Base-by-base conservation (phyloP, 257 asterid species). In the Plantago elongata region DNA sequence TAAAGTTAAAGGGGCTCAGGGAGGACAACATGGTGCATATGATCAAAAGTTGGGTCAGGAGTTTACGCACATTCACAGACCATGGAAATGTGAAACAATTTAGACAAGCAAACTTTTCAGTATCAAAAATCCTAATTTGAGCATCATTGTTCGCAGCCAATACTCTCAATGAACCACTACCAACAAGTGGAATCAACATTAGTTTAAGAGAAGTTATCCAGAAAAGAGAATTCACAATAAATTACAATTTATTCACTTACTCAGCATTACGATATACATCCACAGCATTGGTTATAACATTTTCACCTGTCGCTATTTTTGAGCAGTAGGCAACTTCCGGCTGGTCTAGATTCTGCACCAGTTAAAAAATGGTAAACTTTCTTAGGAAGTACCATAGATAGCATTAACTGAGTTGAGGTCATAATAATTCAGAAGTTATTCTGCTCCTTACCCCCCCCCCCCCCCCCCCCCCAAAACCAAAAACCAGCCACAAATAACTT, bases 1-100 rank as follows among this genome's bases (percentile, higher is more conserved):
- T 43, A 62, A 55, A 27, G 52, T 18, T 11, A 11, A 9, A 2
- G 14, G 40, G 14, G n/a, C 15, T 38, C 63, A 27, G 54, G 54
- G 68, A 57, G 54, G 68, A 57, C 15, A 46, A 45, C 1, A 34
- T 5, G 3, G 4, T 48, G 17, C 18, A 38, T 37, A 15, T 11
- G 9, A 49, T 57, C 12, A 13, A 30, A 29, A 5, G 45, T 60
- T 13, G 9, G 37, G 7, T 12, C n/a, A 22, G 22, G 16, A 45
- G 49, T 47, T 49, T 45, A 83, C 97, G 83, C 69, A 90, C 97
- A 54, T 90, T 90, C 13, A 87, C 97, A 57, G 95, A 90, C 97
- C 97, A 90, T 1, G 97, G 97, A 73, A 81, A 90, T 6, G 81
- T 64, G 78, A 81, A 85, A 38, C 59, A 72, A 37, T 59, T 80